Evolutionary conservation across 306 rosid species (phyloP).

Genomic region (Cucurbita ficifolia): DNA sequence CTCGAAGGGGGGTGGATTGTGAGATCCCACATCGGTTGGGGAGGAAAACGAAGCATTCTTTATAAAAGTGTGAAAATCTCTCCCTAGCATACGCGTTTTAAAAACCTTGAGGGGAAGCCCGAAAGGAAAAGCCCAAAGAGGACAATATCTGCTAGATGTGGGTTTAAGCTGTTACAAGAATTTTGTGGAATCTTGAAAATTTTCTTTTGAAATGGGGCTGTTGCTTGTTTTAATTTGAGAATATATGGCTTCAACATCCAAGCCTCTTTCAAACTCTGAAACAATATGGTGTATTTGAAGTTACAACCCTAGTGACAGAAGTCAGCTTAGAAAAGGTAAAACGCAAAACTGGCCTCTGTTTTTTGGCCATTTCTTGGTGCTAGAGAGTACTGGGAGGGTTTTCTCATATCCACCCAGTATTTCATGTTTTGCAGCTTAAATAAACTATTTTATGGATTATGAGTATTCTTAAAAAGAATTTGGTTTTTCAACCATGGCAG

Average conservation of each 20-base stretch:
- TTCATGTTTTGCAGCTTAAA: background rate
- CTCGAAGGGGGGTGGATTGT: too few relatives aligned
- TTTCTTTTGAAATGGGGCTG: background rate
- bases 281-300: background rate
- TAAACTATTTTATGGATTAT: background rate
- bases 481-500: background rate
- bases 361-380: background rate
- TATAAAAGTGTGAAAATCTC: too few relatives aligned
- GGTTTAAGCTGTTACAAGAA: too few relatives aligned
- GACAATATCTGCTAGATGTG: too few relatives aligned
- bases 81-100: too few relatives aligned
- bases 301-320: background rate
- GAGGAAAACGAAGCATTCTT: too few relatives aligned
- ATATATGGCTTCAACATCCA: background rate
- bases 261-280: background rate
- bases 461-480: background rate
- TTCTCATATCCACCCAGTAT: background rate
- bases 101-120: too few relatives aligned
- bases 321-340: background rate
- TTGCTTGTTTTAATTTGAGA: background rate
- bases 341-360: background rate
- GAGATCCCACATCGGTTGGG: too few relatives aligned
- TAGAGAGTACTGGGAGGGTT: background rate
- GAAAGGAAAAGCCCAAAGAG: too few relatives aligned
- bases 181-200: background rate